Base-by-base conservation (phyloP, 257 asterid species). In the Handroanthus guayacan region DNA sequence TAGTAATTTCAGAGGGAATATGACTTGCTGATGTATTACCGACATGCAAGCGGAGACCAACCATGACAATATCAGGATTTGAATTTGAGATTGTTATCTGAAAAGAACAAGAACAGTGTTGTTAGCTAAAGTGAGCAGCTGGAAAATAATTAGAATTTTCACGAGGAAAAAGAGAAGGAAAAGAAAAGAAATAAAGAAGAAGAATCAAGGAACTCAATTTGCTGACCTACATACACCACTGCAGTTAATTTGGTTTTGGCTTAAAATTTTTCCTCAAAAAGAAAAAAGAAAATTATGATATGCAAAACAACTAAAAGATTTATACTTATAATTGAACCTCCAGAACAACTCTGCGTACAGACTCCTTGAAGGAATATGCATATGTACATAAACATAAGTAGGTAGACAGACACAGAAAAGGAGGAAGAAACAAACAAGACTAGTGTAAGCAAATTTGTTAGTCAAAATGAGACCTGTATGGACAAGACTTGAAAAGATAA, bases 61-160 rank as follows among this genome's bases (percentile, higher is more conserved):
- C 99, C 96, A 95, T 91, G 83, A 93, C 98, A 75, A 91, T 89
- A 84, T 95, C 99, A 55, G 97, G 98, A 85, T 95, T 95, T 79
- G 98, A 93, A 80, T 95, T 93, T 67, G 95, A 78, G 51, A 95
- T 95, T 51, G 96, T 90, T 52, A 93, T 85, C 99, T 95, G 95
- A 18, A 70, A 71, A 64, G 16, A 25, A 43, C 52, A 67, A 75
- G 36, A 67, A 79, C 77, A 37, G 43, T 47, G 74, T n/a, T 20
- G 43, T 74, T 34, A 18, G 55, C 67, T 55, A 34, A 65, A 48
- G 58, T 58, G 7, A 39, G 4, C 48, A 25, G 37, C 69, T 14
- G 58, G 5, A 63, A 63, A 57, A 37, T 50, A 38, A 54, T 47
- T 37, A 18, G 61, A 52, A 34, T 54, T 67, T 52, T 51, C 14